Conservation (phyloP, 495 filamentous ascomycete species). For the Friedmanniomyces simplex region DNA sequence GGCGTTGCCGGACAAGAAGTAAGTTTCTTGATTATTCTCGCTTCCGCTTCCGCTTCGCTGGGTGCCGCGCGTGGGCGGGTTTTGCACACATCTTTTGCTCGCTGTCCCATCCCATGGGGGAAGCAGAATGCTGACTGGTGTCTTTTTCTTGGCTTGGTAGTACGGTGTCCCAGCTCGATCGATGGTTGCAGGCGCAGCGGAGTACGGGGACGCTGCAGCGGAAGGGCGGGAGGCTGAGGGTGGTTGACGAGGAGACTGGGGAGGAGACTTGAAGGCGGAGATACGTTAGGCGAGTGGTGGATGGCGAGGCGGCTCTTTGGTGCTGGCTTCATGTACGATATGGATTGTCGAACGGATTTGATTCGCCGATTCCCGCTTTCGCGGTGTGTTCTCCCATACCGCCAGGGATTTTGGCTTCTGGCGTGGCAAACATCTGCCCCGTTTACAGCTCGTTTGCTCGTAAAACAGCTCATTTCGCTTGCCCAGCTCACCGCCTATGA, state of each 20-base stretch:
- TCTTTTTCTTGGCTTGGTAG: too few relatives aligned
- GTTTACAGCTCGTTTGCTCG: too few relatives aligned
- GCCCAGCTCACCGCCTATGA: neutral
- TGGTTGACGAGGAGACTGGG: constrained; percentile 8
- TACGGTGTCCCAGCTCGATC: constrained; percentile 6
- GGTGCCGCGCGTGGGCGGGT: too few relatives aligned
- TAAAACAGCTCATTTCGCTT: too few relatives aligned
- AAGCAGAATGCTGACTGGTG: neutral
- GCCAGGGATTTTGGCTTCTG: too few relatives aligned
- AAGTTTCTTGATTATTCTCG: neutral
- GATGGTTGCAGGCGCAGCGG: constrained; percentile 9
- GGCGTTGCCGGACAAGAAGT: constrained; percentile 13
- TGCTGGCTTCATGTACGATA: neutral
- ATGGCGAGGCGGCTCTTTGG: too few relatives aligned
- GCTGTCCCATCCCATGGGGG: too few relatives aligned
- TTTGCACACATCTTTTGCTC: too few relatives aligned
- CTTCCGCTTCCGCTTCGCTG: too few relatives aligned
- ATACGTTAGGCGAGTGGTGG: too few relatives aligned
- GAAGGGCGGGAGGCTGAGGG: constrained; percentile 4
- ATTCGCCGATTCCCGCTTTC: neutral
- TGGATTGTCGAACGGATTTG: neutral
- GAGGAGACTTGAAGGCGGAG: neutral
- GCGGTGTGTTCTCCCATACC: too few relatives aligned
- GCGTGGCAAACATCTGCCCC: too few relatives aligned
- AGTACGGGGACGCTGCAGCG: constrained; percentile 7